Evolutionary conservation across 176 grass and related monocot species (phyloP).

Genomic region (Hordeum marinum): DNA sequence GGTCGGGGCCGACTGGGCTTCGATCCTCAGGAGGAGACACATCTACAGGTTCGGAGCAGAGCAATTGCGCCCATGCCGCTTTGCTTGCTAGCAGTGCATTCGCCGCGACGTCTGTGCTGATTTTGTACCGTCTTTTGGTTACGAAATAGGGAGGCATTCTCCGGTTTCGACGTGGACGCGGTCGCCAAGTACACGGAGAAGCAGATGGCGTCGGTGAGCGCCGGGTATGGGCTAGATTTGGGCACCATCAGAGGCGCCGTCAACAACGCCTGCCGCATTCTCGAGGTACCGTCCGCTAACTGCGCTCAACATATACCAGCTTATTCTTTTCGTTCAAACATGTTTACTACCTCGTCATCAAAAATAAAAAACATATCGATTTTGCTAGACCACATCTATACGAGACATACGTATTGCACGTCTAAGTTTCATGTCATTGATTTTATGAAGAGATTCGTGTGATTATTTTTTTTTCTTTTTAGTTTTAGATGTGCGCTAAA

Average conservation of each 20-base stretch:
- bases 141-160: conserved; percentile 70
- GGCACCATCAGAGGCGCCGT: conserved; percentile 66
- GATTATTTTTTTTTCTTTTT: too few species aligned
- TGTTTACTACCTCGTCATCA: too few species aligned
- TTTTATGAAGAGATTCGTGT: too few species aligned
- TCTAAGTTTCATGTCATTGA: too few species aligned
- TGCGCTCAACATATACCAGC: not conserved
- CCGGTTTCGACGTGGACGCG: conserved; percentile 65
- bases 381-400: too few species aligned
- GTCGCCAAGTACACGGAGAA: conserved; percentile 76
- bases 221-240: conserved; percentile 58
- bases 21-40: conserved; percentile 80
- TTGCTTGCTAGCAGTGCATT: not conserved
- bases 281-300: conserved; percentile 50
- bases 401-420: too few species aligned
- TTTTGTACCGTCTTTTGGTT: not conserved
- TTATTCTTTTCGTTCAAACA: too few species aligned
- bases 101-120: conserved; percentile 11
- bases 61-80: not conserved
- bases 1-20: conserved; percentile 88
- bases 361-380: too few species aligned
- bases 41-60: conserved; percentile 55
- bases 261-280: conserved; percentile 75
- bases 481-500: too few species aligned
- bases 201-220: conserved; percentile 70